Evolutionary conservation across 108 stramenopile species (phyloP).

Genomic region (Bacterosira constricta): DNA sequence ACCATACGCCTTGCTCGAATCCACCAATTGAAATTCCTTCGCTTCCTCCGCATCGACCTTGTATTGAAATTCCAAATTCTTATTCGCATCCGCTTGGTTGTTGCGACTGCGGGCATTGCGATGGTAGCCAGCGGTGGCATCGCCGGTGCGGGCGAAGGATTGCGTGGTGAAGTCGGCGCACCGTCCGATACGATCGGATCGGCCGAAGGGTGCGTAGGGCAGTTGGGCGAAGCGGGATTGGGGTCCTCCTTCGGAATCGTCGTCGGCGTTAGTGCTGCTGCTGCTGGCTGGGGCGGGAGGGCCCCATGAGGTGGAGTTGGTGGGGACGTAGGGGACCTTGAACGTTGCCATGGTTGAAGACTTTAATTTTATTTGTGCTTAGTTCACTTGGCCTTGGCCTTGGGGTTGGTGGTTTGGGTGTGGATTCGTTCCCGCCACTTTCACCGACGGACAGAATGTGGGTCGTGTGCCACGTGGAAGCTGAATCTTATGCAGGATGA

Average conservation of each 20-base stretch:
- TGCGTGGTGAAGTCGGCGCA: conserved; percentile 82
- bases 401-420: no score
- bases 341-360: conserved; percentile 62
- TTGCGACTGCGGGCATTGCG: conserved; percentile 24
- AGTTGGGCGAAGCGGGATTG: conserved; percentile 75
- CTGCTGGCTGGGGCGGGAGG: conserved; percentile 56
- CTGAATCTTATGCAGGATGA: not conserved
- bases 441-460: no score
- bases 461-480: no score
- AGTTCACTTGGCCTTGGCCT: no score
- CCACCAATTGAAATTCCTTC: conserved; percentile 88
- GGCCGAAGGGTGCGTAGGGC: conserved; percentile 94
- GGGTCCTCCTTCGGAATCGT: not conserved
- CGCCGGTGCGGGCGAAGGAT: conserved; percentile 30
- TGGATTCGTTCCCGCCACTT: no score
- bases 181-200: conserved; percentile 86
- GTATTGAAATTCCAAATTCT: conserved; percentile 72
- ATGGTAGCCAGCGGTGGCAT: conserved; percentile 46
- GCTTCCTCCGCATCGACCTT: conserved; percentile 80
- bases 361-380: no score
- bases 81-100: conserved; percentile 34
- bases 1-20: conserved; percentile 77
- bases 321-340: conserved; percentile 67
- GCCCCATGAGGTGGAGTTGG: conserved; percentile 82
- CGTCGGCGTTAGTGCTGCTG: conserved; percentile 21